These are phyloP conservation scores for Fraxinus nigra DNA, from an alignment of 305 asterid species.

Conservation along the genomic window DNA sequence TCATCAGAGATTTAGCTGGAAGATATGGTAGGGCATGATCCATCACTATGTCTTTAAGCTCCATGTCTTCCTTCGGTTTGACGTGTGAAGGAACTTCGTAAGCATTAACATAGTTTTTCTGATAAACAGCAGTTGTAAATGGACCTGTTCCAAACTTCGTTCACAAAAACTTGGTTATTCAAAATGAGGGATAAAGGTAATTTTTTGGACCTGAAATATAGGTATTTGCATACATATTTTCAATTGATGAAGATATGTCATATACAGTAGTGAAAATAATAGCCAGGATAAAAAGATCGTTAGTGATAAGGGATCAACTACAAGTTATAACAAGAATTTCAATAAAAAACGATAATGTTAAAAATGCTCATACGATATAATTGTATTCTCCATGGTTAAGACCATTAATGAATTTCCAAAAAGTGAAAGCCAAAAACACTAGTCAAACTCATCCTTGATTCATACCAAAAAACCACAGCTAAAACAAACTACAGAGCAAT, in stretches of 20 bases:
- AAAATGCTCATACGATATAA: neutral
- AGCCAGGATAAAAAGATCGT: neutral
- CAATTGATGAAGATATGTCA: neutral
- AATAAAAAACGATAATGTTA: neutral
- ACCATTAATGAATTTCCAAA: neutral
- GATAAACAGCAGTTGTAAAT: neutral
- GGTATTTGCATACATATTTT: neutral
- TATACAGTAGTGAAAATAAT: neutral
- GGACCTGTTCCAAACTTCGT: neutral
- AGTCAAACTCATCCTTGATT: neutral
- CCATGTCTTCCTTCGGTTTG: conserved; percentile 9
- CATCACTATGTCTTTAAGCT: conserved; percentile 30
- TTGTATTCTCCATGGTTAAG: neutral
- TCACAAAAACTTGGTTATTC: neutral
- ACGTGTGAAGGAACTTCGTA: neutral
- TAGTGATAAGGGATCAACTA: neutral
- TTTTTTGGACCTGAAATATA: neutral
- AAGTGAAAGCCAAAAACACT: neutral
- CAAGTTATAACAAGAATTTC: neutral
- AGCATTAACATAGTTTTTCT: neutral
- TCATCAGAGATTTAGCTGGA: conserved; percentile 51
- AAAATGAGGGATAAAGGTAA: neutral
- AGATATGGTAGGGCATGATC: conserved; percentile 44
- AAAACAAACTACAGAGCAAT: neutral
- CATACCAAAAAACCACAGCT: neutral